Base-by-base conservation (phyloP, 805 yeast species). In the Yamadazyma nakazawae region DNA sequence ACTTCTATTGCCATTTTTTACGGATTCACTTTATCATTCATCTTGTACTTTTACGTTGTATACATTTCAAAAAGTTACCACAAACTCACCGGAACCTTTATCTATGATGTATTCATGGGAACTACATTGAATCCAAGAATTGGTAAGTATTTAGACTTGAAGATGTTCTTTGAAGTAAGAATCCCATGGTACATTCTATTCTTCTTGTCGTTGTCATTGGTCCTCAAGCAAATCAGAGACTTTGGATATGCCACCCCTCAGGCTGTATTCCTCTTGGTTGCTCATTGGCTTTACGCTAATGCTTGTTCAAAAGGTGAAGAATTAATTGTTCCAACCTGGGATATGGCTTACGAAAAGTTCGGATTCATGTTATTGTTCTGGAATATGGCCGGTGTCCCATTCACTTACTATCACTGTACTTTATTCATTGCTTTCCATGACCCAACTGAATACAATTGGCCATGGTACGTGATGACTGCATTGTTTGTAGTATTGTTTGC, bases 351-450 rank as follows among this genome's bases (percentile, higher is more conserved):
- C 68, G 99, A 94, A 68, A 94, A 94, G 71, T 94, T 94, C 60
- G 99, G 99, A n/a, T 94, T 94, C 76, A 91, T 94, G 98, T 80
- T 94, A 55, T 82, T 91, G 58, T 94, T 94, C 77, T 94, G 99
- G 99, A 94, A 94, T 73, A 89, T 94, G 65, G 97, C 97, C 28
- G 99, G 99, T 59, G 99, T 94, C 36, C 99, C 99, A 41, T 94
- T 84, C 81, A 92, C 98, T 37, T 94, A 94, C 74, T 89, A 97
- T 68, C 97, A 90, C 63, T 85, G 95, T 66, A 88, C 96, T 10
- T 75, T 94, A 59, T 94, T 71, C 74, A 70, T 94, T 59, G 83
- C 82, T 55, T 82, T 82, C 71, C 96, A 88, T 67, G 78, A 88
- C 48, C 98, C 98, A 39, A 56, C 70, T 16, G 96, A 88, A 63